Evolutionary conservation across 352 stramenopile genomes (phyloP), one percentile per base, ranked within the genome.

Genomic region (Globisporangium nodosum): DNA sequence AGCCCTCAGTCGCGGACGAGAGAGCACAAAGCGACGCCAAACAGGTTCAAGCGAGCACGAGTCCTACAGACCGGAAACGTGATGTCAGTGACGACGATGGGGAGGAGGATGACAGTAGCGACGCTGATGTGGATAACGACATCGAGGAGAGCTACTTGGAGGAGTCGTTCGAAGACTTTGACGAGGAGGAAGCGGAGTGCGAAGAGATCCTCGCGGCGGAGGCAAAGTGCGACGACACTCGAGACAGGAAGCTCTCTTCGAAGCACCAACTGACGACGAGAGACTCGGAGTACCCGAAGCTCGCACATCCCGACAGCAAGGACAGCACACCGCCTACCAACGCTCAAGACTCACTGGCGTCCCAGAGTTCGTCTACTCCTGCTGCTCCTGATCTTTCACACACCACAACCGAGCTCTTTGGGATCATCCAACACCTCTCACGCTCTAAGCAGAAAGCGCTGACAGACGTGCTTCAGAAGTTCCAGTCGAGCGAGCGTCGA

Each of bases 141-240:
- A 68, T 72, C 24, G 76, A 87, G 33, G 78, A 90, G 6, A 76
- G 64, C 20, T 94, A 94, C 59, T 59, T 89, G 63, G 81, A 91
- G 18, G 85, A 94, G 40, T 92, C 81, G 0, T 94, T 94, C 64
- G 85, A 94, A 63, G 82, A 88, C 31, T 91, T 90, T 69, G 79
- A 92, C 45, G 76, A 79, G 0, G 68, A 82, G 0, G 68, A 67
- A 0, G 48, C 64, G 13, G 35, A 48, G 13, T 46, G 53, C 35
- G 55, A 60, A 20, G 56, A 56, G 15, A 56, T 56, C 13, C 21
- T 21, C 35, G 52, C 47, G 5, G 51, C 45, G n/a, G 51, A 64
- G 4, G 45, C 52, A 8, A 60, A 54, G 40, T n/a, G 21, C 9
- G 39, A 15, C 16, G 52, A 60, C 12, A 0, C 54, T 48, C 24